These are phyloP conservation scores for Irpex rosettiformis DNA, from an alignment of 1,284 basidiomycete genomes.

Conservation along the genomic window DNA sequence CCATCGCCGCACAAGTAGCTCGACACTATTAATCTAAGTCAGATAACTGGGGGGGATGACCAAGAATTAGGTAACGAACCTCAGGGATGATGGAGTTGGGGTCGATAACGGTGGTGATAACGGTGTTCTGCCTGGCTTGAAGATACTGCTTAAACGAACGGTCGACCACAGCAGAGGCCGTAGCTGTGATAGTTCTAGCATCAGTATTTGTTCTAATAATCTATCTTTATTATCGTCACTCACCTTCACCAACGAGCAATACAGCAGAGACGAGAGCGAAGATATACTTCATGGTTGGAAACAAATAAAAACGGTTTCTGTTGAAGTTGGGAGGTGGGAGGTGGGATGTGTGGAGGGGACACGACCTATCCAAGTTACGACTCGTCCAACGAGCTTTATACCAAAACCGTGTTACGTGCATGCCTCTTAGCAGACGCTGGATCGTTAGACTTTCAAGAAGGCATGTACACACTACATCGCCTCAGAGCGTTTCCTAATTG, in stretches of 20 bases:
- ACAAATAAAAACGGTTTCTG: background rate
- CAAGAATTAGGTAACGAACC: background rate
- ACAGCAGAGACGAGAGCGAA: constrained; percentile 1
- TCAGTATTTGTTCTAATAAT: background rate
- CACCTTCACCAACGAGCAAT: constrained; percentile 4
- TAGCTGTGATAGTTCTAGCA: background rate
- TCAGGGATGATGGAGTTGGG: background rate
- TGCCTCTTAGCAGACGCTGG: background rate
- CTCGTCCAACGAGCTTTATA: background rate
- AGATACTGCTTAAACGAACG: background rate
- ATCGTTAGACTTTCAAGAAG: background rate
- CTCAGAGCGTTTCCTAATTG: background rate
- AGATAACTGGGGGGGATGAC: background rate
- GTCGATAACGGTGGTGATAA: constrained; percentile 4
- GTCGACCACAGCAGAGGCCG: constrained; percentile 2
- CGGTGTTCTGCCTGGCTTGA: background rate
- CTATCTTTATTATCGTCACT: background rate
- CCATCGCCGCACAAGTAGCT: constrained; percentile 1
- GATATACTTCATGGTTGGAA: background rate
- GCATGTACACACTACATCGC: background rate
- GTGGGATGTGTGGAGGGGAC: background rate
- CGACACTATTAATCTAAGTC: background rate
- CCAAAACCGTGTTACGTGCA: background rate
- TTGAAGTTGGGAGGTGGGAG: background rate
- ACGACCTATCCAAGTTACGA: background rate